These are phyloP conservation scores for Chaetomium cochliodes DNA, from an alignment of 495 filamentous ascomycete genomes.

Conservation along the genomic window DNA sequence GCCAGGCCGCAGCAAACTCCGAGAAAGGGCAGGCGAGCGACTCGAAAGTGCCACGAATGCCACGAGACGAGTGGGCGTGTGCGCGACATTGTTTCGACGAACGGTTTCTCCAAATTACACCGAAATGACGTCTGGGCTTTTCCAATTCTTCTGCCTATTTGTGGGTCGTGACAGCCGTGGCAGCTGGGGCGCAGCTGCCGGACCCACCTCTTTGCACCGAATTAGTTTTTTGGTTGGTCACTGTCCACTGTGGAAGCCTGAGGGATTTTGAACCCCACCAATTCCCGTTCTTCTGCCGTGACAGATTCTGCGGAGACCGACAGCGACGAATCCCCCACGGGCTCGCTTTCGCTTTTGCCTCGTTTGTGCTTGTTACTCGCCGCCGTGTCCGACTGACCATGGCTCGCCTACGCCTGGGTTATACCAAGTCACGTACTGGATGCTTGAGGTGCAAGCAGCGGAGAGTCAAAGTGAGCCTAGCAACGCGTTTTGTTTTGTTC, in stretches of 20 bases:
- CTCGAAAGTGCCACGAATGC: too few species aligned
- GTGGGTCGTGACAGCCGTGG: background rate
- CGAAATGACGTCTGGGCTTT: too few species aligned
- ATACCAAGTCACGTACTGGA: slow-evolving; percentile 35
- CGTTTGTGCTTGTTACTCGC: background rate
- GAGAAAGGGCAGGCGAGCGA: too few species aligned
- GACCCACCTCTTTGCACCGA: background rate
- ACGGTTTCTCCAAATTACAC: too few species aligned
- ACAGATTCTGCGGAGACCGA: background rate
- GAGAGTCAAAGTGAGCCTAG: slow-evolving; percentile 33
- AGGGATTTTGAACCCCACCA: background rate
- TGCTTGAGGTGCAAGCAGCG: slow-evolving; percentile 36
- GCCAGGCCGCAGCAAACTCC: too few species aligned
- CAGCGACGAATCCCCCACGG: background rate
- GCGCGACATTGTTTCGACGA: too few species aligned
- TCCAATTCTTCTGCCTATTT: background rate
- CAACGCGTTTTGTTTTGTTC: background rate
- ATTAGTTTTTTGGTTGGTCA: background rate
- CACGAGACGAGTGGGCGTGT: too few species aligned
- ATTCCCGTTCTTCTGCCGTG: background rate
- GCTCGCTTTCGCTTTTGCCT: slow-evolving; percentile 24
- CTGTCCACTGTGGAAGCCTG: background rate
- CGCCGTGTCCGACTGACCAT: slow-evolving; percentile 7
- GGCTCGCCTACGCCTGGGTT: slow-evolving; percentile 34
- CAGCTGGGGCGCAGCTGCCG: background rate